A percentile compares a stretch with the other conserved stretches of the same genome.
These are phyloP conservation scores for Claviceps pusilla DNA, from an alignment of 2,329 filamentous ascomycete species.

Conservation along the genomic window DNA sequence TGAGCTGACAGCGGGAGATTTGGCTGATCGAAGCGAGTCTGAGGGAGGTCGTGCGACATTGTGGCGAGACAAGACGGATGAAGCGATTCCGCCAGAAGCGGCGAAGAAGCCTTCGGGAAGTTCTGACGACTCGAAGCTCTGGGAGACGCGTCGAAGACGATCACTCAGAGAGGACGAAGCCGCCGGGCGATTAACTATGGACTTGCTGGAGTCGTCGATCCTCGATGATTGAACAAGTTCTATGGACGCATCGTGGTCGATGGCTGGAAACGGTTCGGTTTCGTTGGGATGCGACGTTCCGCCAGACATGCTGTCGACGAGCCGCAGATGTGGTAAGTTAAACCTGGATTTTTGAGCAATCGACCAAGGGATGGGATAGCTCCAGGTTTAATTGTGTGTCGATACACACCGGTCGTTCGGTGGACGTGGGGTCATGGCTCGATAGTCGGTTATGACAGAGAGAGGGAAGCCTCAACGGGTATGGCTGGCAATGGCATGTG, in stretches of 20 bases:
- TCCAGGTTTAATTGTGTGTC: background rate
- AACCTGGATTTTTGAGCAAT: background rate
- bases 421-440: background rate
- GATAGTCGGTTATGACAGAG: background rate
- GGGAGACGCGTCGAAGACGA: slow-evolving; percentile 18
- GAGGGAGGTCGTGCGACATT: slow-evolving; percentile 8
- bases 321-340: background rate
- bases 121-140: slow-evolving; percentile 29
- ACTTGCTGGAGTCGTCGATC: slow-evolving; percentile 2
- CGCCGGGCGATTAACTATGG: slow-evolving; percentile 12
- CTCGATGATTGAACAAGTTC: background rate
- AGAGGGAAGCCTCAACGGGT: background rate
- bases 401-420: background rate
- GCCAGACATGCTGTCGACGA: slow-evolving; percentile 2
- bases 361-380: background rate
- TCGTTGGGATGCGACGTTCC: slow-evolving; percentile 3
- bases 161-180: slow-evolving; percentile 19
- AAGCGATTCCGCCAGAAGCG: slow-evolving; percentile 30
- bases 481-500: background rate
- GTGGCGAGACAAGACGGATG: slow-evolving; percentile 20
- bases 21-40: slow-evolving; percentile 8
- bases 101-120: slow-evolving; percentile 33
- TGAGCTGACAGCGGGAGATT: slow-evolving; percentile 1
- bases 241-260: slow-evolving; percentile 7
- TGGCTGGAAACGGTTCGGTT: slow-evolving; percentile 15